Evolutionary conservation across 129 eudicot species (phyloP).

Genomic region (Chrysanthemum makinoi): DNA sequence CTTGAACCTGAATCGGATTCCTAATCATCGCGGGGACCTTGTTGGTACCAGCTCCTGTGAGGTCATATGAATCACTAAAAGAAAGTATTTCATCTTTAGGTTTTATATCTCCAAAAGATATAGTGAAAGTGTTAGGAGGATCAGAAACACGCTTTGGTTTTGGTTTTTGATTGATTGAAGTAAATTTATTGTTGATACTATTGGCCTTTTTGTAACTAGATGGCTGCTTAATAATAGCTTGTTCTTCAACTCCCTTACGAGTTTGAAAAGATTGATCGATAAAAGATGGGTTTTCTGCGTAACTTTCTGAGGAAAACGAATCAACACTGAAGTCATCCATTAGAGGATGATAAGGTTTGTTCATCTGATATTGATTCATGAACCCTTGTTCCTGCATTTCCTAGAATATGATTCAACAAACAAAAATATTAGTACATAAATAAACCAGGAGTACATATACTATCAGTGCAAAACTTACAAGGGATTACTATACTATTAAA

Average conservation of each 20-base stretch:
- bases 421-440: background rate
- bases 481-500: too few relatives aligned
- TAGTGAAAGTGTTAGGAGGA: slow-evolving; percentile 15
- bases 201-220: background rate
- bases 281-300: background rate
- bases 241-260: background rate
- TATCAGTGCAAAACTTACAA: background rate
- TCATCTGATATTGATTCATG: slow-evolving; percentile 8
- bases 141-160: background rate
- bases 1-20: slow-evolving; percentile 35
- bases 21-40: slow-evolving; percentile 13
- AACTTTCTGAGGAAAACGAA: background rate
- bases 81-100: background rate
- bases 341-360: background rate
- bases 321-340: background rate
- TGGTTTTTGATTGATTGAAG: background rate
- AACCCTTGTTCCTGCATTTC: slow-evolving; percentile 17
- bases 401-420: background rate
- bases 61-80: slow-evolving; percentile 1
- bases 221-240: background rate
- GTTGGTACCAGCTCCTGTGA: background rate
- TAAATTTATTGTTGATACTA: background rate
- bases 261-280: background rate
- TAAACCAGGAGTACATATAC: background rate
- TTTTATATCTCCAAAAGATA: slow-evolving; percentile 20